Evolutionary conservation across 495 filamentous ascomycete species (phyloP).

Genomic region (Apiosordaria backusii): DNA sequence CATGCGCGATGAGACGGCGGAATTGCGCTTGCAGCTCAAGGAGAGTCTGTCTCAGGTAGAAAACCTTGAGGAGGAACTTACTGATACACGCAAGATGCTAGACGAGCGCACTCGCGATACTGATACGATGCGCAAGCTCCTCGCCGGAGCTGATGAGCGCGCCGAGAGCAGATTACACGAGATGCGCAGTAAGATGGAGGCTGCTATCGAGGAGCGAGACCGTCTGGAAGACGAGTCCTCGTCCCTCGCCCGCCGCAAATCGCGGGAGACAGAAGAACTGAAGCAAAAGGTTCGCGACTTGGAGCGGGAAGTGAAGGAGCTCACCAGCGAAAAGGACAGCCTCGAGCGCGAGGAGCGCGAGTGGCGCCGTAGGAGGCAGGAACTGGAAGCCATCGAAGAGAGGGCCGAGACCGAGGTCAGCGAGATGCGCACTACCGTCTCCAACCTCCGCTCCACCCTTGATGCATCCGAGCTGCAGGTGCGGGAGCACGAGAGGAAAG

Average conservation of each 20-base stretch:
- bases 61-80: conserved; percentile 88
- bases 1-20: conserved; percentile 86
- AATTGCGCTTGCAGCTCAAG: conserved; percentile 89
- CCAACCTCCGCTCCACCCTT: conserved; percentile 69
- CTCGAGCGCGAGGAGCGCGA: conserved; percentile 60
- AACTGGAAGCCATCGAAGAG: conserved; percentile 67
- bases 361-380: conserved; percentile 67
- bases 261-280: conserved; percentile 84
- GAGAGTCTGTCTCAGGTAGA: conserved; percentile 79
- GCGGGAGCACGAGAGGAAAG: conserved; percentile 75
- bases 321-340: conserved; percentile 66
- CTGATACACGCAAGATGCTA: conserved; percentile 83
- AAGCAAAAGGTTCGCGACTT: conserved; percentile 72
- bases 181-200: conserved; percentile 84
- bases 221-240: conserved; percentile 87
- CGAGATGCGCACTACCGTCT: conserved; percentile 74
- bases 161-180: conserved; percentile 78
- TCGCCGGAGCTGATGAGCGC: conserved; percentile 81
- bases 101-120: conserved; percentile 88
- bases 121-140: conserved; percentile 87
- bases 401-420: conserved; percentile 64
- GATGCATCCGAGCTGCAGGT: conserved; percentile 86
- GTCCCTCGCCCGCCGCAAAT: conserved; percentile 66
- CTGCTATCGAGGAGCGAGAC: conserved; percentile 86
- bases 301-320: conserved; percentile 69